Percentiles rank a stretch among this genome's conserved stretches.
These are phyloP conservation scores for Sherardia arvensis DNA, from an alignment of 257 asterid species.

Conservation along the genomic window DNA sequence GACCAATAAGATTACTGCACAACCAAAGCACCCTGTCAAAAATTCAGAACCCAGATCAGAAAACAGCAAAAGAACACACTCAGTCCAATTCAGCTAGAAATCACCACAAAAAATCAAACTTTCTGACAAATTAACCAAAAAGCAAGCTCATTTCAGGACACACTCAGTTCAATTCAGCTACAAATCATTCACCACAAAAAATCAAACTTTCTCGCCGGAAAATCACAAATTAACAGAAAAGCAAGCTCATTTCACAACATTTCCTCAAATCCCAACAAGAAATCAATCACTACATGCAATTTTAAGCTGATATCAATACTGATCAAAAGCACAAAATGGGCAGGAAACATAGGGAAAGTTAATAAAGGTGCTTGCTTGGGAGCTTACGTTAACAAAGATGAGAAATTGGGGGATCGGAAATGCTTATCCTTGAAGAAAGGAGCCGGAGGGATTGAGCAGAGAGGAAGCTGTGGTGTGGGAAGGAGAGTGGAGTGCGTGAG, in stretches of 20 bases:
- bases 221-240: not conserved
- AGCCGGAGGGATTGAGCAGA: conserved; percentile 10
- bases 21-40: conserved; percentile 28
- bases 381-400: conserved; percentile 10
- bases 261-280: not conserved
- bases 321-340: not conserved
- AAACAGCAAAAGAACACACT: not conserved
- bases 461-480: not conserved
- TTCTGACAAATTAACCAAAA: not conserved
- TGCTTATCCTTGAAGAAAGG: conserved; percentile 11
- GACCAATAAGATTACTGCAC: conserved; percentile 8
- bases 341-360: too few species aligned
- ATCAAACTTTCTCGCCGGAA: not conserved
- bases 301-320: not conserved
- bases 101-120: not conserved
- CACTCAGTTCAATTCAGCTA: not conserved
- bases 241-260: not conserved
- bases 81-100: not conserved
- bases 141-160: not conserved
- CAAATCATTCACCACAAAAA: not conserved
- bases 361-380: not conserved
- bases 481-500: conserved; percentile 1
- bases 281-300: not conserved
- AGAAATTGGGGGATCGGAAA: conserved; percentile 20
- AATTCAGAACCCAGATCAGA: conserved; percentile 11